Percentiles rank a stretch among this genome's conserved stretches.
These are phyloP conservation scores for Rhodotorula mucilaginosa DNA, from an alignment of 1,284 basidiomycete species.

Conservation along the genomic window DNA sequence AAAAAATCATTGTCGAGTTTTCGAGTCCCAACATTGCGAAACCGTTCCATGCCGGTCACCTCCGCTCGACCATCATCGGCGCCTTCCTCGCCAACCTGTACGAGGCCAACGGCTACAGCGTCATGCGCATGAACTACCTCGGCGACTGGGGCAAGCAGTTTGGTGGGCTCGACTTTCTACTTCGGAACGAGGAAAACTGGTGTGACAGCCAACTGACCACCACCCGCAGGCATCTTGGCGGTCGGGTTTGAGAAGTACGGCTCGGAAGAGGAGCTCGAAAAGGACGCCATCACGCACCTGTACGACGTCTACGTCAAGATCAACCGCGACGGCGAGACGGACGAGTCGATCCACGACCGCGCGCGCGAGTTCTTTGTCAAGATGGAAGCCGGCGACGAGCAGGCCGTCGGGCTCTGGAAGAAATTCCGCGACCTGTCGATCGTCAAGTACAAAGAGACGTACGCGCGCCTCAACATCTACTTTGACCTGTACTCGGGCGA, in stretches of 20 bases:
- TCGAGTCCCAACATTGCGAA: constrained; percentile 98
- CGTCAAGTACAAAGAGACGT: constrained; percentile 86
- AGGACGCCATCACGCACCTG: constrained; percentile 91
- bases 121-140: constrained; percentile 83
- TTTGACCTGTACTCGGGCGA: constrained; percentile 96
- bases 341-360: constrained; percentile 65
- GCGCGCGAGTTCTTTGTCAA: constrained; percentile 90
- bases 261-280: constrained; percentile 73
- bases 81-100: constrained; percentile 90
- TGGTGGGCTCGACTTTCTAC: constrained; percentile 39
- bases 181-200: not conserved
- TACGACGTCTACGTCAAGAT: constrained; percentile 94
- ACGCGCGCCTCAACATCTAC: constrained; percentile 82
- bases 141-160: constrained; percentile 56
- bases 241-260: constrained; percentile 92
- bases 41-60: constrained; percentile 95
- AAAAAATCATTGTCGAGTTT: constrained; percentile 79
- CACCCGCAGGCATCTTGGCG: constrained; percentile 68
- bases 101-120: constrained; percentile 89
- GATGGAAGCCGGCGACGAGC: constrained; percentile 89
- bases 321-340: constrained; percentile 68
- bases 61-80: constrained; percentile 96
- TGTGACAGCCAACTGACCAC: not conserved
- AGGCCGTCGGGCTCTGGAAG: constrained; percentile 81
- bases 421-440: constrained; percentile 91